phyloP scores from a whole-genome alignment of 2,329 filamentous ascomycete genomes.

The Cordyceps farinosa region DNA sequence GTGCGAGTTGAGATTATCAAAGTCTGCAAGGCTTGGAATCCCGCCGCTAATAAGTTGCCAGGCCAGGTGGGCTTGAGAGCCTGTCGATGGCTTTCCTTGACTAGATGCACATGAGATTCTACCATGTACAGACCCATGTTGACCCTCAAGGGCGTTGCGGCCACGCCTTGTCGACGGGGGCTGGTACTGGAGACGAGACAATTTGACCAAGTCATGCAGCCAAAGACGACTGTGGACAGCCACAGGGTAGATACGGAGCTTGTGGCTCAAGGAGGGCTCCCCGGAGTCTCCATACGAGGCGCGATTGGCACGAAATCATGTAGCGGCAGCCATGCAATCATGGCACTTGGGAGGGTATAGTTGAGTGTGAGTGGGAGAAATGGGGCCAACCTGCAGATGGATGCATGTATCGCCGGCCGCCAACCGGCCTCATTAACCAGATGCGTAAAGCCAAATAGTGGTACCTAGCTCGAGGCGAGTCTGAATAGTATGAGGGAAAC shows the following conservation, averaged over 20 bases:
- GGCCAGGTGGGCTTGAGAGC: constrained; percentile 5
- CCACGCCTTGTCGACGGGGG: constrained; percentile 8
- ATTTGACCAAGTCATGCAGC: constrained; percentile 17
- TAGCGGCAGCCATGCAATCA: not conserved
- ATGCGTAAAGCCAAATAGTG: constrained; percentile 5
- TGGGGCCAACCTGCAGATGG: constrained; percentile 12
- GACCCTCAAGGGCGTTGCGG: constrained; percentile 8
- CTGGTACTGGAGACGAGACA: constrained; percentile 5
- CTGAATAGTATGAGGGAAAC: not conserved
- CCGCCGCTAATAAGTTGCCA: constrained; percentile 2
- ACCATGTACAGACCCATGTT: constrained; percentile 13
- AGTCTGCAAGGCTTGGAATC: constrained; percentile 2
- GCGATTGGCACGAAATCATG: constrained; percentile 16
- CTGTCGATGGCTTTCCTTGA: constrained; percentile 14
- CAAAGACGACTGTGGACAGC: constrained; percentile 1
- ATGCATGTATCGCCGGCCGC: constrained; percentile 15
- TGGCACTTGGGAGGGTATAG: constrained; percentile 14
- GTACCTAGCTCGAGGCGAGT: not conserved
- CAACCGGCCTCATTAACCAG: constrained; percentile 16
- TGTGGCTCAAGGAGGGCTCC: not conserved
- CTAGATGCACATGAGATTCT: constrained; percentile 19
- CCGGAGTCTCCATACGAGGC: constrained; percentile 15
- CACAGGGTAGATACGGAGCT: constrained; percentile 1
- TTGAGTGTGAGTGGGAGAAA: constrained; percentile 12
- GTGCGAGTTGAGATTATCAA: constrained; percentile 2